Conservation (phyloP, 1,139 yeast species). For the Zygosaccharomyces sapae region DNA sequence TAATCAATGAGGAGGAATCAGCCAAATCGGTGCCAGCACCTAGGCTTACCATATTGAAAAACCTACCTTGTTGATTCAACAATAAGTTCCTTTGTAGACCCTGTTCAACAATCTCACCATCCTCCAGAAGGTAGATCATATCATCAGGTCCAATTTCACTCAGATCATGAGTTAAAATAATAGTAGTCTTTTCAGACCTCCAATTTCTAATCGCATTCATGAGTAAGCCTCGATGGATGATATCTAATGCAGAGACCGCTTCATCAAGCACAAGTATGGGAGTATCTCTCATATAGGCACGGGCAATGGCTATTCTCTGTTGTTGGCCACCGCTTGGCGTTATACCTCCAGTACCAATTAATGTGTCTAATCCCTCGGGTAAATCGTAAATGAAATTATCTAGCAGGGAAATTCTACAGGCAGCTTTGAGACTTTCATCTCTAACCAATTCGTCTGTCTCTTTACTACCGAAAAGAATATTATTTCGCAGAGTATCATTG, state of each 20-base stretch:
- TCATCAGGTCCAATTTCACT: conserved; percentile 53
- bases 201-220: conserved; percentile 51
- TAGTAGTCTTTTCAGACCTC: conserved; percentile 69
- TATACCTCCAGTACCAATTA: conserved; percentile 45
- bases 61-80: conserved; percentile 6
- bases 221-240: conserved; percentile 42
- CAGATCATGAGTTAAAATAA: conserved; percentile 75
- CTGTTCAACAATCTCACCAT: conserved; percentile 49
- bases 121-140: conserved; percentile 51
- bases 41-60: conserved; percentile 8
- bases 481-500: conserved; percentile 59
- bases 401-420: conserved; percentile 51
- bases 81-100: conserved; percentile 42
- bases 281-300: conserved; percentile 69
- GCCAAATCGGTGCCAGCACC: conserved; percentile 6
- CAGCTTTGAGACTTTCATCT: conserved; percentile 40
- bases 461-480: conserved; percentile 49
- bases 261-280: conserved; percentile 82
- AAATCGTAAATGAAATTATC: conserved; percentile 44
- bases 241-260: conserved; percentile 76
- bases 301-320: conserved; percentile 76
- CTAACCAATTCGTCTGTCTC: conserved; percentile 28
- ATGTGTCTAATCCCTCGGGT: conserved; percentile 53
- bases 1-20: conserved; percentile 8
- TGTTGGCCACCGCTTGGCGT: conserved; percentile 84